Base-by-base conservation (phyloP, 2,329 filamentous ascomycete species). In the Colletotrichum australisinense region DNA sequence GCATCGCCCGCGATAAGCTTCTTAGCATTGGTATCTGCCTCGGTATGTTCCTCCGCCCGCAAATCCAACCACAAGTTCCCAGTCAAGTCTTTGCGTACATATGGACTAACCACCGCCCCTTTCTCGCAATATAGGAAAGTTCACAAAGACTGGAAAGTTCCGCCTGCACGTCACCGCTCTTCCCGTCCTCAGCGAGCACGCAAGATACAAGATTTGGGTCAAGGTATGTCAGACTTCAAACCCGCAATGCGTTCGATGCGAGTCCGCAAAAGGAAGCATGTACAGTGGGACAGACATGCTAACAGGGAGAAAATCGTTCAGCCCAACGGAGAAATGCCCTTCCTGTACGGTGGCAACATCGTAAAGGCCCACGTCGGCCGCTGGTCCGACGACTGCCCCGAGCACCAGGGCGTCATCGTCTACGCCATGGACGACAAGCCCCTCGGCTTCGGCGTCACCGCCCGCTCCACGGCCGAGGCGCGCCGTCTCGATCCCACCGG, bases 61-160 rank as follows among this genome's bases (percentile, higher is more conserved):
- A 28, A 35, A 32, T 1, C 19, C n/a, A 1, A 1, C 30, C 16
- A 28, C 22, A 5, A 9, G n/a, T 6, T 16, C 7, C 1, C 22
- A 2, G 7, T 24, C 4, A 6, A 56, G 11, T 35, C 71, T 42
- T 5, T 42, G 16, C 16, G 38, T 42, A 19, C 16, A 19, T 14
- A 42, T 42, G 6, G 38, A 42, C 38, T 71, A 68, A 74, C 26
- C 4, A 49, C 42, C 19, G 1, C 19, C 8, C 1, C 7, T 11
- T 22, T n/a, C 59, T 9, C 24, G 5, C 11, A 22, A 65, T 49
- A 35, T 42, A 90, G 95, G 95, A 79, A 98, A 98, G 82, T 97
- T 98, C 86, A 98, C 95, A 75, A 98, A 98, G 88, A 94, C 95
- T 5, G 95, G 95, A 75, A 98, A 98, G 84, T 98, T 99, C 86